Conservation (phyloP, 192 early-diverging fungal genomes). For the Podila verticillata region DNA sequence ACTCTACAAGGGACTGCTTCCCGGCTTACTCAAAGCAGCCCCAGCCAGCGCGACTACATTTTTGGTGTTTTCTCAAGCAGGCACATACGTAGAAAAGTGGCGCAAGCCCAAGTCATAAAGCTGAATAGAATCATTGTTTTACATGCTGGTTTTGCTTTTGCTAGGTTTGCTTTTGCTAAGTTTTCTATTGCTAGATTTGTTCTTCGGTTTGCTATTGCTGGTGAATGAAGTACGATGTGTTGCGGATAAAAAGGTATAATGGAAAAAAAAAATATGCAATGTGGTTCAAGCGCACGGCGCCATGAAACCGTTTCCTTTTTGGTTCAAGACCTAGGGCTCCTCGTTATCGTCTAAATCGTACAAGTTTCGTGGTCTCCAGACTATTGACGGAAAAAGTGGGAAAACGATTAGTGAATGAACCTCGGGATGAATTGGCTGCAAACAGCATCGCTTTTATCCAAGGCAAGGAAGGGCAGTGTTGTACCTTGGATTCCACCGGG, state of each 20-base stretch:
- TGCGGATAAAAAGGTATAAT: too few relatives aligned
- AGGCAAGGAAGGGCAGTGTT: neutral
- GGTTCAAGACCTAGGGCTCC: conserved; percentile 14
- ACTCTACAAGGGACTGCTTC: conserved; percentile 91
- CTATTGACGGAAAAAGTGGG: neutral
- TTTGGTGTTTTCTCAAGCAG: conserved; percentile 77
- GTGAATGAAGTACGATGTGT: too few relatives aligned
- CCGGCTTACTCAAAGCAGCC: conserved; percentile 87
- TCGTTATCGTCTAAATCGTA: conserved; percentile 19
- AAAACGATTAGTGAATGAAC: neutral
- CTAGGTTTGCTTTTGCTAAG: too few relatives aligned
- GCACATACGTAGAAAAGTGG: conserved; percentile 57
- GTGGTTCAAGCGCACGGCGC: too few relatives aligned
- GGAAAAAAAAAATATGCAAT: too few relatives aligned
- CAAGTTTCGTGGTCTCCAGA: conserved; percentile 29
- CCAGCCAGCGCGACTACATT: conserved; percentile 90
- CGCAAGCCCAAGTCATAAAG: neutral
- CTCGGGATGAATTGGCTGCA: too few relatives aligned
- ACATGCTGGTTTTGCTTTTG: too few relatives aligned
- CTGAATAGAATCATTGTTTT: too few relatives aligned
- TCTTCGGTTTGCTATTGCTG: too few relatives aligned
- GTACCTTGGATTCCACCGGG: conserved; percentile 40
- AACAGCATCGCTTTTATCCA: too few relatives aligned
- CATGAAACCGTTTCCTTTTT: too few relatives aligned
- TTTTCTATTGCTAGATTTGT: too few relatives aligned